Base-by-base conservation (phyloP, 2,329 filamentous ascomycete genomes). In the Paecilomyces formosus region DNA sequence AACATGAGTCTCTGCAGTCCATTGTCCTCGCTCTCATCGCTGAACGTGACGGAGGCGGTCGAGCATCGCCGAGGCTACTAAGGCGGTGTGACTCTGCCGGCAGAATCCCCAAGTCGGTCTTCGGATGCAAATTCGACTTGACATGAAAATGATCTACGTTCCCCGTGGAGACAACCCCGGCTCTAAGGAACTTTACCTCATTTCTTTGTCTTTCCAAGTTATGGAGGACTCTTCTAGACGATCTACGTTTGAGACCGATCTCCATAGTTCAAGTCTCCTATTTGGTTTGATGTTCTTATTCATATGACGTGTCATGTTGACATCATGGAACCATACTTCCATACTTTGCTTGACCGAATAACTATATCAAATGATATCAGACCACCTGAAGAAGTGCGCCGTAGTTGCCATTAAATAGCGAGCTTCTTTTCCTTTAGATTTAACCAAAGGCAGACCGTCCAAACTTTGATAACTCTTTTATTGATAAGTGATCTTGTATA, bases 1-100 rank as follows among this genome's bases (percentile, higher is more conserved):
- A 18, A 45, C 24, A 26, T 45, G 35, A 45, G 35, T 18, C 8
- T 45, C 35, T 15, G 39, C 39, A 8, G 39, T 45, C 39, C 15
- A 45, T 45, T n/a, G 39, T 45, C n/a, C 35, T 45, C 7, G 18
- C 51, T 53, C 13, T 24, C 18, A 53, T 18, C 50, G 21, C 21
- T 53, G 53, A 31, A 28, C 12, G 26, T 24, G 50, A 52, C 45
- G 60, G 11, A 60, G 18, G 12, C 35, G 59, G 1, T 57, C 58
- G 15, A 22, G 3, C n/a, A 49, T n/a, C 33, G 24, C 54, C 54
- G 54, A 55, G 24, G 51, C 13, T 24, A 31, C 54, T 30, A 33
- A 24, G 35, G 55, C 21, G 22, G 60, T 55, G 31, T 15, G 31
- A 24, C 22, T 39, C n/a, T 55, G 31, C 31, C 54, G 33, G 39